phyloP scores from a whole-genome alignment of 768 basidiomycete genomes.

The Artomyces pyxidatus region DNA sequence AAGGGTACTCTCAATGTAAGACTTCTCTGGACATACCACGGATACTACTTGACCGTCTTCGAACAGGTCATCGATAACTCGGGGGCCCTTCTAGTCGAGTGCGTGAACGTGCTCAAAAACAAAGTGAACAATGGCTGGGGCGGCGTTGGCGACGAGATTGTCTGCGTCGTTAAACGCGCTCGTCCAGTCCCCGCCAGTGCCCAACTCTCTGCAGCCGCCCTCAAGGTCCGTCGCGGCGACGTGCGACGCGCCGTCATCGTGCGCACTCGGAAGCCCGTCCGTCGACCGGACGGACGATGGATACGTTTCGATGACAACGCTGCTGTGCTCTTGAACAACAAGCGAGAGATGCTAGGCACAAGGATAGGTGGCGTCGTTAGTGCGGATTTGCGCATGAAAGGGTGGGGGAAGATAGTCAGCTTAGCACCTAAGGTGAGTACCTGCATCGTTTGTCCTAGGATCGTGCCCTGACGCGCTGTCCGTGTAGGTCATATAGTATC shows the following conservation, averaged over 20 bases:
- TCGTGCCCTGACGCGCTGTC: background rate
- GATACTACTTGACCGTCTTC: background rate
- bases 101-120: slow-evolving; percentile 92
- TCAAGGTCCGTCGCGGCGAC: slow-evolving; percentile 90
- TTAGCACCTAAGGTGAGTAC: slow-evolving; percentile 76
- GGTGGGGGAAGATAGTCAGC: slow-evolving; percentile 92
- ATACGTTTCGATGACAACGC: slow-evolving; percentile 97
- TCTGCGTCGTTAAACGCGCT: slow-evolving; percentile 89
- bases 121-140: slow-evolving; percentile 96
- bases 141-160: slow-evolving; percentile 89
- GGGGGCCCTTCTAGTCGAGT: slow-evolving; percentile 89
- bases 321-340: slow-evolving; percentile 88
- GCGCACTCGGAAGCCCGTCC: slow-evolving; percentile 79
- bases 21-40: slow-evolving; percentile 5
- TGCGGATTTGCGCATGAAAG: slow-evolving; percentile 81
- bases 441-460: background rate
- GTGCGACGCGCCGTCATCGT: slow-evolving; percentile 95
- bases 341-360: slow-evolving; percentile 92
- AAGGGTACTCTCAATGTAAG: slow-evolving; percentile 84
- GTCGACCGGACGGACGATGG: slow-evolving; percentile 79
- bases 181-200: slow-evolving; percentile 67
- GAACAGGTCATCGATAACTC: slow-evolving; percentile 92
- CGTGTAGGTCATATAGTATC: background rate
- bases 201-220: slow-evolving; percentile 62
- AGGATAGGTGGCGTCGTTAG: slow-evolving; percentile 92